Conservation (phyloP, 2,329 filamentous ascomycete species). For the Pseudomassariella vexata region DNA sequence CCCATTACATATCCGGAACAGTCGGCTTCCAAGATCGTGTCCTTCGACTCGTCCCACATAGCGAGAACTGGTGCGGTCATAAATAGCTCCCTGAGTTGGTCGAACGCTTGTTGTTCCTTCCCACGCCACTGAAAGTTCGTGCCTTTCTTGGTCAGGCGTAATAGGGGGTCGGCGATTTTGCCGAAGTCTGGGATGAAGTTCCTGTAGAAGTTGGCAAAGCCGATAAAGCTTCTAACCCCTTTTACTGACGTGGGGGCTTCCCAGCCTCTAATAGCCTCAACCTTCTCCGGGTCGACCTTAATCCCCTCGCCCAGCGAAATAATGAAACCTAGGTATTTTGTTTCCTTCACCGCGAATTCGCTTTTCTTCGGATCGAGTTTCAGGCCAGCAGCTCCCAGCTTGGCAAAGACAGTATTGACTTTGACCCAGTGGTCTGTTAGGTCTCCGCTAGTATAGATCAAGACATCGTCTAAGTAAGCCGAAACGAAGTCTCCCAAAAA, state of each 20-base stretch:
- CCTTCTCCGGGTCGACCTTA: constrained; percentile 18
- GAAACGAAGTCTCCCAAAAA: constrained; percentile 5
- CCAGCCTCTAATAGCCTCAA: constrained; percentile 18
- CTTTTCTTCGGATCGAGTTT: constrained; percentile 20
- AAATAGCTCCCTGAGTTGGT: constrained; percentile 1
- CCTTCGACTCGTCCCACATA: constrained; percentile 1
- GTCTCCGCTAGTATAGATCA: constrained; percentile 19
- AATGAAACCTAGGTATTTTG: constrained; percentile 24
- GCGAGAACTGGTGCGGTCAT: neutral
- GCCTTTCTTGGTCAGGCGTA: constrained; percentile 8
- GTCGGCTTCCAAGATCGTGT: constrained; percentile 16
- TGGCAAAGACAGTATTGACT: constrained; percentile 13
- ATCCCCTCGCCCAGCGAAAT: constrained; percentile 18
- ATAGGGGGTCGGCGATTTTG: constrained; percentile 11
- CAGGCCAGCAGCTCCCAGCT: neutral
- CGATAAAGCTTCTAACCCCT: constrained; percentile 19
- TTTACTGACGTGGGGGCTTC: constrained; percentile 10
- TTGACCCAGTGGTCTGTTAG: constrained; percentile 16
- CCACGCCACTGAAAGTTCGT: neutral
- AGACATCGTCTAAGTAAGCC: constrained; percentile 15
- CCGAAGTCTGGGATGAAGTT: constrained; percentile 18
- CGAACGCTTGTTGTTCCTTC: constrained; percentile 1
- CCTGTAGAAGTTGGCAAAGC: constrained; percentile 27
- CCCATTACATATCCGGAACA: constrained; percentile 12
- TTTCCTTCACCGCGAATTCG: constrained; percentile 22